Evolutionary conservation across 2,329 filamentous ascomycete species (phyloP).

Genomic region (Epichloe coenophiala): DNA sequence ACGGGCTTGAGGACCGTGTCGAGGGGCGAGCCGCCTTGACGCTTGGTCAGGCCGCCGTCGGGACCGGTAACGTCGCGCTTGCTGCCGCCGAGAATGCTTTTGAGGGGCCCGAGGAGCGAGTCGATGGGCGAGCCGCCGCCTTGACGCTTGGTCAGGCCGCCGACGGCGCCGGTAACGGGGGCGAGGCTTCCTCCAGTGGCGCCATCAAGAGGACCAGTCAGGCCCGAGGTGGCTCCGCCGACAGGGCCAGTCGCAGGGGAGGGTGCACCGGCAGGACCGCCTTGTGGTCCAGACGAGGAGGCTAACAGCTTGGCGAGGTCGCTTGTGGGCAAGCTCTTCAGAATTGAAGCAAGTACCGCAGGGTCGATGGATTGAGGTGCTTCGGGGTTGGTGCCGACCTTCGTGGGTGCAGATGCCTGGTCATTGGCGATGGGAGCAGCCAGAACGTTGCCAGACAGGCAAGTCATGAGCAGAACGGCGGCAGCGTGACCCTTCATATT

Average conservation of each 20-base stretch:
- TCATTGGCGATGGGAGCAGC: background rate
- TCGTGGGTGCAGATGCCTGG: background rate
- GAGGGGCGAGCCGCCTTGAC: background rate
- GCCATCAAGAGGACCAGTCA: background rate
- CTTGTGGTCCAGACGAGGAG: background rate
- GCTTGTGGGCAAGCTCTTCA: background rate
- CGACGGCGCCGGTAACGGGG: background rate
- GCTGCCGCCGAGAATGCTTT: no score
- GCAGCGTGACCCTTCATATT: conserved; percentile 2
- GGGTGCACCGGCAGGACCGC: no score
- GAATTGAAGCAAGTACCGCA: no score
- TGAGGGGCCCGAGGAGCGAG: no score
- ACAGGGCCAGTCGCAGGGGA: background rate
- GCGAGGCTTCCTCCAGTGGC: background rate
- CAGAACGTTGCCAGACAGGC: background rate
- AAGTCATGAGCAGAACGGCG: conserved; percentile 1
- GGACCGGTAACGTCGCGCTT: no score
- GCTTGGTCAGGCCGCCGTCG: background rate
- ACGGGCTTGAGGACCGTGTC: no score
- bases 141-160: no score
- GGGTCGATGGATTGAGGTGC: no score
- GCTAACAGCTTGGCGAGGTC: background rate
- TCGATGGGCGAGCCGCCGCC: no score
- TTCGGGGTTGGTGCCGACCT: background rate
- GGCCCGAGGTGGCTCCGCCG: background rate